These are phyloP conservation scores for Camellia japonica DNA, from an alignment of 148 eudicot species.

Conservation along the genomic window DNA sequence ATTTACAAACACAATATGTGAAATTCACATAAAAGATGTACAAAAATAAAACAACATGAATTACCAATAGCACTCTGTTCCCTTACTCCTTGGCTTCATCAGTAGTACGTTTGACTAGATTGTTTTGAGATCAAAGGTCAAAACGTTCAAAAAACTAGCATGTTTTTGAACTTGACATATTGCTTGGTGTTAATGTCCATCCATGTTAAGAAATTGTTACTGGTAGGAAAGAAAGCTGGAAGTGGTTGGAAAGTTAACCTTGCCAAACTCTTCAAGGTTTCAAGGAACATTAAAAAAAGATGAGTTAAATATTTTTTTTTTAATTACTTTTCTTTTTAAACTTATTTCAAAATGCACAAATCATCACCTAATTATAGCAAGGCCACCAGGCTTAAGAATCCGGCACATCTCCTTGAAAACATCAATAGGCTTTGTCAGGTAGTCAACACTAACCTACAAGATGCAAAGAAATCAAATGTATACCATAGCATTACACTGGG, in stretches of 20 bases:
- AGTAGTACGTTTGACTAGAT: no score
- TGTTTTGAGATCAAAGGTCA: no score
- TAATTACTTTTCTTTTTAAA: not conserved
- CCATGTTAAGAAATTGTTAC: no score
- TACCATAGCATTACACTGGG: not conserved
- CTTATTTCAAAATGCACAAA: conserved; percentile 6
- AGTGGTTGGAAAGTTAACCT: no score
- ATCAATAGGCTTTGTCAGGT: conserved; percentile 79
- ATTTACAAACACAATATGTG: not conserved
- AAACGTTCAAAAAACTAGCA: no score
- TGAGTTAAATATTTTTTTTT: not conserved
- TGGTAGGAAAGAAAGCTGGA: no score
- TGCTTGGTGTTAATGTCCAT: no score
- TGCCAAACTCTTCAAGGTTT: no score
- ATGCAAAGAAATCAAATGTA: not conserved
- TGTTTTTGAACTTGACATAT: no score
- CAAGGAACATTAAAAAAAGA: no score
- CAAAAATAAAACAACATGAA: not conserved
- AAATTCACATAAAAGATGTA: not conserved
- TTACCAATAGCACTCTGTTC: no score
- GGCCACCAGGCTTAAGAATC: conserved; percentile 82
- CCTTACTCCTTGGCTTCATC: no score
- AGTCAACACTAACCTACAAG: conserved; percentile 90
- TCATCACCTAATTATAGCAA: conserved; percentile 84
- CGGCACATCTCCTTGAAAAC: conserved; percentile 89